Evolutionary conservation across 139 green algal genomes (phyloP).

Genomic region (Auxenochlorella pyrenoidosa): DNA sequence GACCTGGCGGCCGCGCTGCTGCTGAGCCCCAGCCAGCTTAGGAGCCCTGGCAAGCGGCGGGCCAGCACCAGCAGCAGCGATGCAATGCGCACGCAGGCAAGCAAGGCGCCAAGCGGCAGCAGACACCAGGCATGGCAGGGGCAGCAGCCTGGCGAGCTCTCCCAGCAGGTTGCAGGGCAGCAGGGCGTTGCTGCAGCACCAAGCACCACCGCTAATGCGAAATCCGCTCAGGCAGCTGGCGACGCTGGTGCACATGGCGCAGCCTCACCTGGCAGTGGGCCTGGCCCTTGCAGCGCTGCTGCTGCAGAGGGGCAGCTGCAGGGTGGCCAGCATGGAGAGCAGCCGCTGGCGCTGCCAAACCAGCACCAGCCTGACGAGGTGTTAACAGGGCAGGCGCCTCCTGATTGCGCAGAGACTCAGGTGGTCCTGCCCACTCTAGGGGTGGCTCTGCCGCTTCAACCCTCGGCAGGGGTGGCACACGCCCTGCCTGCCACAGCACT

Average conservation of each 20-base stretch:
- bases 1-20: background rate
- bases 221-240: too few relatives aligned
- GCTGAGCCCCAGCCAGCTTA: conserved; percentile 4
- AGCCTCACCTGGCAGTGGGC: too few relatives aligned
- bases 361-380: background rate
- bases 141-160: background rate
- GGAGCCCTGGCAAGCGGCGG: background rate
- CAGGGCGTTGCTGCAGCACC: background rate
- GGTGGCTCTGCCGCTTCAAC: background rate
- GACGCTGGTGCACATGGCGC: too few relatives aligned
- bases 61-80: background rate
- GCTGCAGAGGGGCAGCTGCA: background rate
- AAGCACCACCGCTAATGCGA: too few relatives aligned
- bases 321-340: background rate
- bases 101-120: background rate
- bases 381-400: background rate
- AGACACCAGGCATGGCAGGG: background rate
- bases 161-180: background rate
- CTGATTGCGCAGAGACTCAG: background rate
- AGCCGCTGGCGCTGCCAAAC: background rate
- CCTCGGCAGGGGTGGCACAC: background rate
- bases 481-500: background rate
- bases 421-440: background rate
- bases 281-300: background rate
- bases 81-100: conserved; percentile 11